Evolutionary conservation across 208 protist genomes (phyloP).

Genomic region (Trypanosoma platydactyli): DNA sequence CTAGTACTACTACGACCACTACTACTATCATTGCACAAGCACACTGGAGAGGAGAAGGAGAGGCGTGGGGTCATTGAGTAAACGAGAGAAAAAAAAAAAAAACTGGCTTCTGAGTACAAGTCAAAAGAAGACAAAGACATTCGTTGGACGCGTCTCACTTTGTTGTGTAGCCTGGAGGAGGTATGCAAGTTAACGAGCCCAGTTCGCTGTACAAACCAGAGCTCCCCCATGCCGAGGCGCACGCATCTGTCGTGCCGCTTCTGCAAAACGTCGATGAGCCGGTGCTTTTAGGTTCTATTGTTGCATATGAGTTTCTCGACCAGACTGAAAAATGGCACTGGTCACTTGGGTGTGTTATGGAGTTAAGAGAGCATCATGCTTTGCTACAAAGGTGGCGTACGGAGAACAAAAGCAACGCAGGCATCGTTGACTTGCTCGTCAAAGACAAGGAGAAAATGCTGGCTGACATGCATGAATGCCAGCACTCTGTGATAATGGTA

Average conservation of each 20-base stretch:
- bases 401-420: conserved; percentile 29
- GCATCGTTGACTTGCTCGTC: conserved; percentile 33
- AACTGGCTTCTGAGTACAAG: too few relatives aligned
- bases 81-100: too few relatives aligned
- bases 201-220: background rate
- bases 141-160: too few relatives aligned
- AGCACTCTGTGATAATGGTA: conserved; percentile 29
- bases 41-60: too few relatives aligned
- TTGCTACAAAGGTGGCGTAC: conserved; percentile 35
- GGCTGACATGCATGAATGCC: conserved; percentile 35
- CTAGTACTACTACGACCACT: conserved; percentile 11
- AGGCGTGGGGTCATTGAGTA: too few relatives aligned
- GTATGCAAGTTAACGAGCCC: background rate
- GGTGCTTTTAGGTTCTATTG: conserved; percentile 34
- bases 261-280: conserved; percentile 27
- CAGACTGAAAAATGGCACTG: conserved; percentile 36
- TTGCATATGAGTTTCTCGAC: conserved; percentile 60
- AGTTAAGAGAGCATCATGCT: conserved; percentile 31
- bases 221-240: conserved; percentile 2
- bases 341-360: conserved; percentile 42
- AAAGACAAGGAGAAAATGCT: conserved; percentile 24
- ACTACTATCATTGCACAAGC: too few relatives aligned
- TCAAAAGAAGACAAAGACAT: too few relatives aligned
- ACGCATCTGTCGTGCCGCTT: background rate
- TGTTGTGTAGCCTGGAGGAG: background rate